A percentile compares a stretch with the other conserved stretches of the same genome.
phyloP scores from a whole-genome alignment of 139 green algal genomes.

The Micractinium sp. region DNA sequence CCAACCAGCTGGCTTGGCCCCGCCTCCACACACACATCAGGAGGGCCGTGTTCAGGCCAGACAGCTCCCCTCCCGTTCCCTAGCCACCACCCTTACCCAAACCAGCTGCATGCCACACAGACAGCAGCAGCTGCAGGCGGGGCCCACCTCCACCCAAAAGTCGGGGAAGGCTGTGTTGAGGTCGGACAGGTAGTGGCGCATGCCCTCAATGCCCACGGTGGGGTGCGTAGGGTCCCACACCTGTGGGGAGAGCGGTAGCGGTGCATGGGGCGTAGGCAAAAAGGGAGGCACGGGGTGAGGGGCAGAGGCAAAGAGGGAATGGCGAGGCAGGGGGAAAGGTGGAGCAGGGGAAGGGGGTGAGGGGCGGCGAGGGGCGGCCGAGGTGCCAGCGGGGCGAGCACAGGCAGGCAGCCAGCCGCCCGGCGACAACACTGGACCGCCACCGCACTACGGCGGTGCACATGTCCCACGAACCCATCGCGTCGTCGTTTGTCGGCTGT shows the following conservation, averaged over 20 bases:
- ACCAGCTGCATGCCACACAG: not conserved
- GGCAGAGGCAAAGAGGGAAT: not conserved
- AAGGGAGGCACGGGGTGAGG: not conserved
- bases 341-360: not conserved
- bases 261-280: not conserved
- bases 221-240: slow-evolving; percentile 47
- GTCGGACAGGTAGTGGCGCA: slow-evolving; percentile 47
- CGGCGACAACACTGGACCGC: no score
- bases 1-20: no score
- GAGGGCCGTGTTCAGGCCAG: no score
- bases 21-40: no score
- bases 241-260: not conserved
- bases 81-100: no score
- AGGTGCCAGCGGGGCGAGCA: no score
- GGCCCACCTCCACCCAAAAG: slow-evolving; percentile 39
- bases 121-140: not conserved
- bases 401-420: no score
- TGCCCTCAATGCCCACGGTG: slow-evolving; percentile 33
- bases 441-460: no score
- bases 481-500: no score
- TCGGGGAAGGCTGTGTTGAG: slow-evolving; percentile 43
- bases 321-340: not conserved
- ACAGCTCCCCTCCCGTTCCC: no score
- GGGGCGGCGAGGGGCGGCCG: not conserved
- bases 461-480: no score